Evolutionary conservation across 306 rosid genomes (phyloP).

Genomic region (Canavalia gladiata): DNA sequence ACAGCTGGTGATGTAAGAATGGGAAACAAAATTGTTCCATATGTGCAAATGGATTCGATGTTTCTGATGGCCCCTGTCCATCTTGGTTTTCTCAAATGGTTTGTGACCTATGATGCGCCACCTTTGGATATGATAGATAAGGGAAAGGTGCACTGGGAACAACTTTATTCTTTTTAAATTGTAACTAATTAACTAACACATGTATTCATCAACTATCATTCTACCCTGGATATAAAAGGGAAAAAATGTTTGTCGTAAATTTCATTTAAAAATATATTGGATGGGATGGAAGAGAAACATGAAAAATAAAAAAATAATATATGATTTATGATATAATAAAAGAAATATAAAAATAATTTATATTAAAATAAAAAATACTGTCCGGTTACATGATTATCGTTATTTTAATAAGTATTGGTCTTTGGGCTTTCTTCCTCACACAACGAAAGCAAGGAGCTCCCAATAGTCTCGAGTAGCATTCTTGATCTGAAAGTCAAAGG

Average conservation of each 20-base stretch:
- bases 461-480: not conserved
- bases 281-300: too few species aligned
- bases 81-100: not conserved
- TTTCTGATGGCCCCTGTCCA: not conserved
- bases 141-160: too few species aligned
- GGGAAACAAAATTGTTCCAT: not conserved
- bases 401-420: too few species aligned
- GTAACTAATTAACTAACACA: slow-evolving; percentile 12
- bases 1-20: slow-evolving; percentile 1
- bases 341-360: too few species aligned
- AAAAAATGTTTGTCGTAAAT: not conserved
- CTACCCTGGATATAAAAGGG: slow-evolving; percentile 41
- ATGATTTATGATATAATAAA: too few species aligned
- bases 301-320: too few species aligned
- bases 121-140: slow-evolving; percentile 8
- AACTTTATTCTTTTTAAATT: not conserved
- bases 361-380: too few species aligned
- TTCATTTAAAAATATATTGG: too few species aligned
- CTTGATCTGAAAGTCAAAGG: not conserved
- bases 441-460: not conserved
- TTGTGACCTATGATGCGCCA: slow-evolving; percentile 21
- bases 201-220: not conserved
- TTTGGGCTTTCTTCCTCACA: slow-evolving; percentile 7
- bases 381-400: too few species aligned
- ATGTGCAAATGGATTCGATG: not conserved